Evolutionary conservation across 768 basidiomycete species (phyloP).

Genomic region (Auriscalpium microsporum): DNA sequence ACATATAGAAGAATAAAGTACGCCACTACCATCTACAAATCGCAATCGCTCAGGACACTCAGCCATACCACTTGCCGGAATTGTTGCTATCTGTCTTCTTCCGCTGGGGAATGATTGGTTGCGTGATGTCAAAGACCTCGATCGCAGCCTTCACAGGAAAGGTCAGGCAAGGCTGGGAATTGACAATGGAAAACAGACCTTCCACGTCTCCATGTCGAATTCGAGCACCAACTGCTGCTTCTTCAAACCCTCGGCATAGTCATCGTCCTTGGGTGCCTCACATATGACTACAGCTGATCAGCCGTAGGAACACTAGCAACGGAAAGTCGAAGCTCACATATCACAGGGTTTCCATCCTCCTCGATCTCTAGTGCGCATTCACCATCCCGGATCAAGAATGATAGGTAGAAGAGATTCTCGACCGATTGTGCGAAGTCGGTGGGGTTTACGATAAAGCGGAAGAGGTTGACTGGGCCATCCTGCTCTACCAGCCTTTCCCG

Average conservation of each 20-base stretch:
- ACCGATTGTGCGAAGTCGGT: conserved; percentile 87
- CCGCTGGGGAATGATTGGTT: conserved; percentile 70
- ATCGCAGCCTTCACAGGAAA: conserved; percentile 61
- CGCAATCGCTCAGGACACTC: not conserved
- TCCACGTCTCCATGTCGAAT: conserved; percentile 86
- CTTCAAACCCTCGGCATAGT: conserved; percentile 52
- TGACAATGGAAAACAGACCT: conserved; percentile 39
- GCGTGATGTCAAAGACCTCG: conserved; percentile 72
- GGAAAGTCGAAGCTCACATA: conserved; percentile 43
- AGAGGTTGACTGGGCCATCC: conserved; percentile 60
- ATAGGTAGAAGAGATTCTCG: conserved; percentile 93
- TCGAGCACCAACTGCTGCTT: conserved; percentile 88
- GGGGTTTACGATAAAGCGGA: conserved; percentile 85
- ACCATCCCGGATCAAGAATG: conserved; percentile 85
- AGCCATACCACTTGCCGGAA: conserved; percentile 71
- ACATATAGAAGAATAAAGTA: not conserved
- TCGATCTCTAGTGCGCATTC: conserved; percentile 65
- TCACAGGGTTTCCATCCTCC: conserved; percentile 60
- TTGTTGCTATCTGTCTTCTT: conserved; percentile 45
- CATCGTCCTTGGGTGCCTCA: conserved; percentile 53
- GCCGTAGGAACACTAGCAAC: not conserved
- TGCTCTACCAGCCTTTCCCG: conserved; percentile 44
- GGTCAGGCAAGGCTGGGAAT: not conserved
- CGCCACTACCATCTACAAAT: not conserved
- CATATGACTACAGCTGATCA: conserved; percentile 40